These are phyloP conservation scores for Pleurotus citrinopileatus DNA, from an alignment of 768 basidiomycete genomes.

Conservation along the genomic window DNA sequence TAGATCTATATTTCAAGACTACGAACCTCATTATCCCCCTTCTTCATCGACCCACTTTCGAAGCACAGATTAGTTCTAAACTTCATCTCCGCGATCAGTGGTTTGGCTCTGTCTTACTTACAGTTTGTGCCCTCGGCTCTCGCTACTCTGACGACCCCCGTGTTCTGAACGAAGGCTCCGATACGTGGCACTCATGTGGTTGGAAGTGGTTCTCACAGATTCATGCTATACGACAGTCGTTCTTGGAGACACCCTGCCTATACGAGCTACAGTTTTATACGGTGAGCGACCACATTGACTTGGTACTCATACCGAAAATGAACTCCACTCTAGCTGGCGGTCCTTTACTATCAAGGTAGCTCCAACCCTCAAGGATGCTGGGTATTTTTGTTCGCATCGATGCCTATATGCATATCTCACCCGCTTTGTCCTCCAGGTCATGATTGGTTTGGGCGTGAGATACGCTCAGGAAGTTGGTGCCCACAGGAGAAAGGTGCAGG, in stretches of 20 bases:
- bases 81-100: slow-evolving; percentile 45
- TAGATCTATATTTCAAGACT: slow-evolving; percentile 63
- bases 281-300: slow-evolving; percentile 37
- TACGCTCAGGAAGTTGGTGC: slow-evolving; percentile 59
- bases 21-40: slow-evolving; percentile 62
- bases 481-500: slow-evolving; percentile 37
- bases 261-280: slow-evolving; percentile 74
- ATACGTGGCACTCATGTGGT: slow-evolving; percentile 44
- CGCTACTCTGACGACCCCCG: slow-evolving; percentile 57
- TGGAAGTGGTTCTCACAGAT: slow-evolving; percentile 74
- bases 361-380: slow-evolving; percentile 65
- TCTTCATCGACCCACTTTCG: slow-evolving; percentile 71
- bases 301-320: not conserved
- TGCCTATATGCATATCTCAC: slow-evolving; percentile 17
- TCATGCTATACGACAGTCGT: slow-evolving; percentile 56
- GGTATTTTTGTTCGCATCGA: slow-evolving; percentile 57
- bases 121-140: slow-evolving; percentile 71
- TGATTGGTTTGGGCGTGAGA: slow-evolving; percentile 54
- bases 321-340: slow-evolving; percentile 40
- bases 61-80: slow-evolving; percentile 42
- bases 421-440: slow-evolving; percentile 35
- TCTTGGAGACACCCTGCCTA: slow-evolving; percentile 63
- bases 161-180: slow-evolving; percentile 38
- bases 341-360: slow-evolving; percentile 52
- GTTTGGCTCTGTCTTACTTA: slow-evolving; percentile 60